phyloP scores from a whole-genome alignment of 257 asterid species.

The Echium plantagineum region DNA sequence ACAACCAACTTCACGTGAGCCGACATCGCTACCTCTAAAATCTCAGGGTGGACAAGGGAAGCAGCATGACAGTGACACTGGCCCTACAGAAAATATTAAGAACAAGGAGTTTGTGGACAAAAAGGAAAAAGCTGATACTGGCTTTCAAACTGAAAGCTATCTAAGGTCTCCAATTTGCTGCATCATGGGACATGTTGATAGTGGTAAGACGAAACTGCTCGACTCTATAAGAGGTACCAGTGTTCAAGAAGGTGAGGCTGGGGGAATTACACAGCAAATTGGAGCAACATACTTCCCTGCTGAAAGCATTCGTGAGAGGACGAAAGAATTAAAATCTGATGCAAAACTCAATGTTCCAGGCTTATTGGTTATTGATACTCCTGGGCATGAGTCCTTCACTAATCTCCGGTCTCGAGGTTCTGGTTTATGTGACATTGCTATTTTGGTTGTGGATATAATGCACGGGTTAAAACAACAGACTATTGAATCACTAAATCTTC shows the following conservation, averaged over 20 bases:
- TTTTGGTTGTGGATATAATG: conserved; percentile 93
- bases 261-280: conserved; percentile 96
- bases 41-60: conserved; percentile 24
- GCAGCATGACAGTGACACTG: conserved; percentile 24
- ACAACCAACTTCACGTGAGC: conserved; percentile 22
- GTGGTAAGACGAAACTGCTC: conserved; percentile 93
- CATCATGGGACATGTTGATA: conserved; percentile 98
- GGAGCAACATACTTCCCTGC: conserved; percentile 98
- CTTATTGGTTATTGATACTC: conserved; percentile 88
- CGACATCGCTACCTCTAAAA: conserved; percentile 13
- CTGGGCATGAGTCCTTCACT: conserved; percentile 94
- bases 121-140: conserved; percentile 24
- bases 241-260: conserved; percentile 99
- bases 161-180: conserved; percentile 96
- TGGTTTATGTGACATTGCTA: conserved; percentile 93
- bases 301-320: conserved; percentile 89
- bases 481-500: conserved; percentile 84
- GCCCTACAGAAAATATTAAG: conserved; percentile 21
- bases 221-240: conserved; percentile 95
- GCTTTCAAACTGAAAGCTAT: conserved; percentile 29
- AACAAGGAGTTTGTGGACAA: conserved; percentile 15
- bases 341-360: conserved; percentile 94
- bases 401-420: conserved; percentile 94
- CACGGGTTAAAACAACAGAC: conserved; percentile 99
- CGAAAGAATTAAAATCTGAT: conserved; percentile 90